Base-by-base conservation (phyloP, 208 protist species). In the Baffinella frigidus region DNA sequence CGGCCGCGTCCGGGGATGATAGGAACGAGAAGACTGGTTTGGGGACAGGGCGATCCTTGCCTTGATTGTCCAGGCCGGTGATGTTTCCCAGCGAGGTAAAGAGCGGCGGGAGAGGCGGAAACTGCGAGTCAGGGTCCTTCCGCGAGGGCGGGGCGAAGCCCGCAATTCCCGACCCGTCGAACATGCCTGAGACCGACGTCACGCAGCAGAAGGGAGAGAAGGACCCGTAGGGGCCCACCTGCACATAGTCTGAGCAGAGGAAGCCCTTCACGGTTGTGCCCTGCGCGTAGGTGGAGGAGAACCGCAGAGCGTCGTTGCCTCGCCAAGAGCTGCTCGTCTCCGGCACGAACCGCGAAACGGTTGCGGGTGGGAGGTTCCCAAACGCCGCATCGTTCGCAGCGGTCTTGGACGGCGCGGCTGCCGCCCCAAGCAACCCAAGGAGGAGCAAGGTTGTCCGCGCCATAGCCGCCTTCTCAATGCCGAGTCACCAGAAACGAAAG, bases 201-300 rank as follows among this genome's bases (percentile, higher is more conserved):
- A 90, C 83, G 41, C 83, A 90, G 83, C 83, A 90, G 41, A 90
- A 90, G 27, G 83, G 83, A 27, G 83, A 90, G 43, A 90, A 90
- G 3, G 83, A 67, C 20, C 83, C 83, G 71, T 77, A 45, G n/a
- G 48, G 39, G 48, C 39, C 48, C 14, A 87, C 27, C n/a, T 87
- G 80, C 3, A 87, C 80, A 41, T 68, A 87, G 51, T 87, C 83
- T 35, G 83, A 90, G 83, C 83, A 90, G 36, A 90, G 61, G 64
- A 90, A 90, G 24, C 83, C 83, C 0, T 51, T 17, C 44, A 90
- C 83, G 1, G 83, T 90, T 10, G 83, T 90, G 83, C 83, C 83
- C 64, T 90, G 83, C 2, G 83, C 83, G 61, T 90, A 90, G 9
- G 83, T 90, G 14, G 83, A 90, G 11, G 83, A 90, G 41, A 90